These are phyloP conservation scores for Flaveria floridana DNA, from an alignment of 140 eudicot genomes.

Conservation along the genomic window DNA sequence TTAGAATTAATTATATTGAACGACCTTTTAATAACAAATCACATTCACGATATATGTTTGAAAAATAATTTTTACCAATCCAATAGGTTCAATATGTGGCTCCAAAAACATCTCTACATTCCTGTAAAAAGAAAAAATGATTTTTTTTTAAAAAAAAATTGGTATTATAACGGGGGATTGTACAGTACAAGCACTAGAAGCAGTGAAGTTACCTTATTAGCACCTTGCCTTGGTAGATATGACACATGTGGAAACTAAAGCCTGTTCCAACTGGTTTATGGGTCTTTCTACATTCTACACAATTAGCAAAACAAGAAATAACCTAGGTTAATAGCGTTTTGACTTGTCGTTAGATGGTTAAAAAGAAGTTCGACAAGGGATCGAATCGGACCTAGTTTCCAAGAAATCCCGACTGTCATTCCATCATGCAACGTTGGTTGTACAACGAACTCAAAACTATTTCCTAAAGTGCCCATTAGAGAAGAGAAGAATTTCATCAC, in stretches of 20 bases:
- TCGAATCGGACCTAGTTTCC: slow-evolving; percentile 57
- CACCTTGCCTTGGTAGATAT: slow-evolving; percentile 71
- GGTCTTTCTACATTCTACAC: slow-evolving; percentile 63
- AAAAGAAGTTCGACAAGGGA: background rate
- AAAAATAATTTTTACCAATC: slow-evolving; percentile 47
- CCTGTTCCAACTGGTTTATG: slow-evolving; percentile 65
- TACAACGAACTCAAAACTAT: slow-evolving; percentile 61
- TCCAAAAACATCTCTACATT: slow-evolving; percentile 82
- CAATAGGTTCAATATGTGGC: slow-evolving; percentile 56
- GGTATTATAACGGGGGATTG: background rate
- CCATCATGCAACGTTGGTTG: slow-evolving; percentile 67
- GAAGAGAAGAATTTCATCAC: slow-evolving; percentile 61
- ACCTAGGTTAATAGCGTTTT: background rate
- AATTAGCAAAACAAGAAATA: background rate
- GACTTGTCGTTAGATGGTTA: background rate
- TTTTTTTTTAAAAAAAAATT: background rate
- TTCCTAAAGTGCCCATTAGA: slow-evolving; percentile 48
- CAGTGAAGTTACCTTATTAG: slow-evolving; percentile 47
- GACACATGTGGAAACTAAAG: slow-evolving; percentile 65
- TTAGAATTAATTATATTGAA: background rate
- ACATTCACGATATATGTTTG: background rate
- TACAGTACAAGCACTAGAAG: background rate
- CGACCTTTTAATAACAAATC: background rate
- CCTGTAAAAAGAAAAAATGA: slow-evolving; percentile 28
- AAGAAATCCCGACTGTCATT: slow-evolving; percentile 65